Percentiles rank a stretch among this genome's conserved stretches.
phyloP scores from a whole-genome alignment of 2,329 filamentous ascomycete species.

The Cladosporium austrohemisphaericum region DNA sequence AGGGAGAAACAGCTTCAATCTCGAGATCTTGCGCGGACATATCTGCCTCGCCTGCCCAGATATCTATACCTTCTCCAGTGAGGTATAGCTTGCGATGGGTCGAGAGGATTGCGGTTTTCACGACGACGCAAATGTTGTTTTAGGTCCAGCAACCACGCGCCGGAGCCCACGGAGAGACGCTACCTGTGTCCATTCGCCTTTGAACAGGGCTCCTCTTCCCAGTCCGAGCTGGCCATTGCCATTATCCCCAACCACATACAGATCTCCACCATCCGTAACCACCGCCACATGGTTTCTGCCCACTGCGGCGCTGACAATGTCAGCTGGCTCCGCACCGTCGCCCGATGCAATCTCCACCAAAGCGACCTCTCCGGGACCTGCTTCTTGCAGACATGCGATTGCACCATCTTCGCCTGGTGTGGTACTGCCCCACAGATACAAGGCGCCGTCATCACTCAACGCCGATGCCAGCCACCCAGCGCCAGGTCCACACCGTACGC shows the following conservation, averaged over 20 bases:
- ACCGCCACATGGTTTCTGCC: slow-evolving; percentile 59
- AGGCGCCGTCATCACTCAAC: slow-evolving; percentile 53
- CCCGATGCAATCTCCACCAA: slow-evolving; percentile 35
- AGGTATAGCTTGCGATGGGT: no score
- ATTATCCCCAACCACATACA: slow-evolving; percentile 58
- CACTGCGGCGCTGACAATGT: slow-evolving; percentile 56
- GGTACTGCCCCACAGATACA: slow-evolving; percentile 59
- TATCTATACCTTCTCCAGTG: no score
- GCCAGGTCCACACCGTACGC: slow-evolving; percentile 44
- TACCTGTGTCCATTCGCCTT: slow-evolving; percentile 27
- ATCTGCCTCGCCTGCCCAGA: no score
- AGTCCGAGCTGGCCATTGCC: slow-evolving; percentile 57
- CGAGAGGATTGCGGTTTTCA: background rate
- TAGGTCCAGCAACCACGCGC: slow-evolving; percentile 25
- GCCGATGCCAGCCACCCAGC: slow-evolving; percentile 56
- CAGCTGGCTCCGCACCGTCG: slow-evolving; percentile 37
- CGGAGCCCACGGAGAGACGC: slow-evolving; percentile 1
- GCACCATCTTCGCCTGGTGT: slow-evolving; percentile 23
- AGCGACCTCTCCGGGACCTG: slow-evolving; percentile 25
- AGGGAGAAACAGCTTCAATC: no score
- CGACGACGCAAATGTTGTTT: slow-evolving; percentile 20
- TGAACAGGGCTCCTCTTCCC: slow-evolving; percentile 18
- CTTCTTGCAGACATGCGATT: slow-evolving; percentile 23
- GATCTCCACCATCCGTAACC: slow-evolving; percentile 46
- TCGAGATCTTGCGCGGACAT: no score